Base-by-base conservation (phyloP, 2,329 filamentous ascomycete genomes). In the Nemania serpens region DNA sequence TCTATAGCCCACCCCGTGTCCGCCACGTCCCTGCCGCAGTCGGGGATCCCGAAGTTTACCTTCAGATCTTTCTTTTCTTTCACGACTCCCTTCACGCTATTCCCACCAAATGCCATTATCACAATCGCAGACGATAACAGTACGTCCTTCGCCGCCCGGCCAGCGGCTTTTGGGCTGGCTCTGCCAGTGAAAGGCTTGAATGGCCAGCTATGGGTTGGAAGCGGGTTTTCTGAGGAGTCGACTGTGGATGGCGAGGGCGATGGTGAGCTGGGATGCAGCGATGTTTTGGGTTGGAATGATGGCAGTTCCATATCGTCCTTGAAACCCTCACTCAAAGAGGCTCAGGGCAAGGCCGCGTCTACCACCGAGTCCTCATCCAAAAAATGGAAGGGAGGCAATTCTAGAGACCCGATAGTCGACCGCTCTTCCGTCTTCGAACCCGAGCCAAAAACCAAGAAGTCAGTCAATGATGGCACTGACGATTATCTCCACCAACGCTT, bases 71-170 rank as follows among this genome's bases (percentile, higher is more conserved):
- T 91, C 65, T 87, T 91, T 76, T 88, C 88, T 65, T 90, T 91
- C 75, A 87, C 87, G 61, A 82, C 88, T 5, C 89, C 93, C 0
- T 91, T 93, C 66, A 93, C 91, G 18, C 86, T 99, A 20, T 99
- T 99, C 74, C 93, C 94, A 4, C 93, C 93, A 3, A 97, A 95
- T 66, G 95, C 95, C 49, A 91, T 96, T 70, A 97, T 99, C 74
- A 97, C 91, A 75, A 84, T 99, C 63, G 97, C 93, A 71, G 93
- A 98, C 76, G 95, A 99, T 77, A 99, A 99, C 76, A 97, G 92
- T 68, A 99, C 95, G 12, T 96, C 96, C 69, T 99, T 99, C 78
- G 83, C 96, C 57, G 93, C 95, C 45, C 85, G 95, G 50, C 95
- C 95, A 61, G 95, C 95, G 55, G 93, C 92, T 41, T 99, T 98